Percentiles rank a stretch among this genome's conserved stretches.
Conservation (phyloP, 495 filamentous ascomycete genomes). For the Neurospora cerealis region DNA sequence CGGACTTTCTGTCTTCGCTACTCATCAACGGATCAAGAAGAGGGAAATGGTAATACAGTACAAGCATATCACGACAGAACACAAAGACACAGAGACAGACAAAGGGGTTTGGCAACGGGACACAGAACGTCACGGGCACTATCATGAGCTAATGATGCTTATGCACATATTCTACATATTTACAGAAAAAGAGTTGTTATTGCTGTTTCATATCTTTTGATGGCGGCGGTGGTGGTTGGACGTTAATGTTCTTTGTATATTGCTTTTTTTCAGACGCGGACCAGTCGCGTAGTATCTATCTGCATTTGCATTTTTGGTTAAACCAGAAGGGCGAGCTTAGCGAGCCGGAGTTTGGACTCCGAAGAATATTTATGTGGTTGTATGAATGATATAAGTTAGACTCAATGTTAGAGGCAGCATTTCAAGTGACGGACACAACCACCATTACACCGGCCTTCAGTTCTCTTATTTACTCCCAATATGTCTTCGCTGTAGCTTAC, state of each 20-base stretch:
- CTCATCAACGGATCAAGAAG: neutral
- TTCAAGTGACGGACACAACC: neutral
- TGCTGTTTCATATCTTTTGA: neutral
- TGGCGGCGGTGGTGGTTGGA: neutral
- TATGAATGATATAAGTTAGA: neutral
- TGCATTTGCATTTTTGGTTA: neutral
- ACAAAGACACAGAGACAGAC: neutral
- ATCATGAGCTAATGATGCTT: neutral
- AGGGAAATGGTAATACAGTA: neutral
- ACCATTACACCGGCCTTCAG: neutral
- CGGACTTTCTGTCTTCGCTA: slow-evolving; percentile 17
- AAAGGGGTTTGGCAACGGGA: neutral
- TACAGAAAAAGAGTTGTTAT: neutral
- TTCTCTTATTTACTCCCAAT: neutral
- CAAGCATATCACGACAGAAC: neutral
- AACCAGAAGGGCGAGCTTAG: neutral
- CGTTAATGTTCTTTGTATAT: neutral
- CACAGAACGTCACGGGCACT: neutral
- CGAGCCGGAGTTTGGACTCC: neutral
- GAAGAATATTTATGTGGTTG: neutral
- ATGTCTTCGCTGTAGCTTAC: neutral
- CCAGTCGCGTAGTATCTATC: neutral
- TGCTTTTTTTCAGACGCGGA: neutral
- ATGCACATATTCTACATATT: neutral
- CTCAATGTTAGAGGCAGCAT: neutral